Evolutionary conservation across 805 yeast species (phyloP).

Genomic region (Metschnikowia continentalis): DNA sequence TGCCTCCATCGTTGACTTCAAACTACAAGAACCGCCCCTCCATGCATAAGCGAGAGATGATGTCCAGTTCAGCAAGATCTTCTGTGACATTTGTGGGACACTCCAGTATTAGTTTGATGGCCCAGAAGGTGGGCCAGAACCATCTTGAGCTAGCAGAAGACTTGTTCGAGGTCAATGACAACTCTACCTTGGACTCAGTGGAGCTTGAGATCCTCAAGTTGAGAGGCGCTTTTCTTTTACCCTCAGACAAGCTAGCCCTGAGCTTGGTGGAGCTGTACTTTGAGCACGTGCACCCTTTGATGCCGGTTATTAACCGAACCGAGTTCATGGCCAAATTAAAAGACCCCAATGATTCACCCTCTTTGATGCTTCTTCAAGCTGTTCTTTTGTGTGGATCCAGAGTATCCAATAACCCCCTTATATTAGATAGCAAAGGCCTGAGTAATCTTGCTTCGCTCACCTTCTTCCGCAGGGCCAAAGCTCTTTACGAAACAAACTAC

Average conservation of each 20-base stretch:
- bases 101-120: constrained; percentile 45
- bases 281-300: constrained; percentile 58
- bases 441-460: constrained; percentile 49
- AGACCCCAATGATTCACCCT: constrained; percentile 55
- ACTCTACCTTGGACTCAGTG: constrained; percentile 43
- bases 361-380: constrained; percentile 62
- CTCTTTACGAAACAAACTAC: constrained; percentile 63
- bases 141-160: constrained; percentile 45
- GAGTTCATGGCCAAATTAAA: constrained; percentile 57
- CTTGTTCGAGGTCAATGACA: constrained; percentile 32
- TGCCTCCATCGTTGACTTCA: constrained; percentile 43
- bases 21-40: constrained; percentile 37
- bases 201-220: constrained; percentile 62
- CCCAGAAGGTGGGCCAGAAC: constrained; percentile 44
- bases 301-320: constrained; percentile 63
- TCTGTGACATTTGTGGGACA: constrained; percentile 51
- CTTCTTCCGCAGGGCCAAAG: constrained; percentile 68
- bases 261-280: constrained; percentile 62
- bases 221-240: constrained; percentile 69
- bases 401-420: constrained; percentile 50
- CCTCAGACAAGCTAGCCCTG: constrained; percentile 53
- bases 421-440: constrained; percentile 46
- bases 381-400: constrained; percentile 67
- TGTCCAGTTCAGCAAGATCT: constrained; percentile 19
- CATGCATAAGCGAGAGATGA: constrained; percentile 32